Evolutionary conservation across 257 asterid genomes (phyloP).

Genomic region (Gentiana dahurica): DNA sequence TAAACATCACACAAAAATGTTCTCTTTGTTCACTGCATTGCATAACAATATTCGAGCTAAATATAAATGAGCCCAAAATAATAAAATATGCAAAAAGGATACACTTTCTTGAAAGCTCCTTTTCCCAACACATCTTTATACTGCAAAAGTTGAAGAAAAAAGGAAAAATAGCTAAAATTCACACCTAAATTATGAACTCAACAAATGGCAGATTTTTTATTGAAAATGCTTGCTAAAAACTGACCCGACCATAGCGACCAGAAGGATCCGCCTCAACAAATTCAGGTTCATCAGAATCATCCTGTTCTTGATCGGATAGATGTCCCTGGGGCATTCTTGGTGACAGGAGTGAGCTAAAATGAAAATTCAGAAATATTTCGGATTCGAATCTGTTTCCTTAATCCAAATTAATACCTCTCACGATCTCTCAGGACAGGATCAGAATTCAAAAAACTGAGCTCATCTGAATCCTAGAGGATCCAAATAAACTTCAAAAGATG

Average conservation of each 20-base stretch:
- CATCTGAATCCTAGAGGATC: not conserved
- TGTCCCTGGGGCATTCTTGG: constrained; percentile 58
- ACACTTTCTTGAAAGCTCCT: constrained; percentile 99
- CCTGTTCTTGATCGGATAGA: constrained; percentile 56
- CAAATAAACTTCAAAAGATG: not conserved
- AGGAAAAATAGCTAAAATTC: not conserved
- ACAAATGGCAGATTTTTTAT: no score
- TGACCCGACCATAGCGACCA: constrained; percentile 88
- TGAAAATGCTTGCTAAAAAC: constrained; percentile 9
- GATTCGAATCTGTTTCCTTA: not conserved
- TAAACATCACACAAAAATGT: not conserved
- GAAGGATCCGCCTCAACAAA: constrained; percentile 84
- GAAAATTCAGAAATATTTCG: no score
- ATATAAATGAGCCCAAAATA: not conserved
- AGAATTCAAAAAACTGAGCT: not conserved
- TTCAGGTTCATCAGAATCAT: constrained; percentile 70
- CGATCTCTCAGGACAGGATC: no score
- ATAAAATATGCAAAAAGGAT: constrained; percentile 27
- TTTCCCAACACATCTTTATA: constrained; percentile 79
- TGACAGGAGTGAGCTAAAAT: not conserved
- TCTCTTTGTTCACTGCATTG: no score
- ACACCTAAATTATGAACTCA: not conserved
- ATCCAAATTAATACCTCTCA: not conserved
- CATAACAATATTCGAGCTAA: not conserved
- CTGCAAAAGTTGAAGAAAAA: constrained; percentile 41